These are phyloP conservation scores for Penicillium sp. DNA, from an alignment of 2,329 filamentous ascomycete genomes.

Conservation along the genomic window DNA sequence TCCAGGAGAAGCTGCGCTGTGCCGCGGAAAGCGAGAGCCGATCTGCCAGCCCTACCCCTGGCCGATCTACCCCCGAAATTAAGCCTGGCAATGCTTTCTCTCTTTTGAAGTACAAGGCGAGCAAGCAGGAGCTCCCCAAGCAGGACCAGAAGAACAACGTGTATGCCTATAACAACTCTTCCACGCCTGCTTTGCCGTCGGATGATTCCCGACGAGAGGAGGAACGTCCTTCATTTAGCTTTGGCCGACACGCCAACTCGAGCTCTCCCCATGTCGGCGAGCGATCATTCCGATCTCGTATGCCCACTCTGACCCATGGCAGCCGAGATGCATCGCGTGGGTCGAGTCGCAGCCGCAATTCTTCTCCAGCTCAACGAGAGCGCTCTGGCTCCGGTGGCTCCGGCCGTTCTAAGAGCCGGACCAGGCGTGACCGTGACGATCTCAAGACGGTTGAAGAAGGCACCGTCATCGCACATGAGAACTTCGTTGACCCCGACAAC, in stretches of 20 bases:
- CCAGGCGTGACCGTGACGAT: conserved; percentile 53
- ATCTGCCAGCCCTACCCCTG: conserved; percentile 42
- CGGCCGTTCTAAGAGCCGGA: conserved; percentile 53
- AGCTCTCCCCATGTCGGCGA: conserved; percentile 37
- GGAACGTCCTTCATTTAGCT: conserved; percentile 27
- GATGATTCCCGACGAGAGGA: conserved; percentile 40
- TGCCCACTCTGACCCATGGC: conserved; percentile 24
- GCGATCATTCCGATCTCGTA: conserved; percentile 26
- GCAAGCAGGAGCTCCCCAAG: conserved; percentile 30
- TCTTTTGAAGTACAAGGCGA: conserved; percentile 42
- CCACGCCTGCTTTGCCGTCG: conserved; percentile 33
- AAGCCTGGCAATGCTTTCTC: conserved; percentile 44
- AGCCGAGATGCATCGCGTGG: conserved; percentile 37
- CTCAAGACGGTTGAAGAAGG: conserved; percentile 50
- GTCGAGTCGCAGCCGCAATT: conserved; percentile 33
- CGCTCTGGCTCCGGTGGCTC: conserved; percentile 54
- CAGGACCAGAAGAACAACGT: conserved; percentile 40
- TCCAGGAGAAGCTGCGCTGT: conserved; percentile 47
- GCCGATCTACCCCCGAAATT: conserved; percentile 32
- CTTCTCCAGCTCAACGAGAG: conserved; percentile 44
- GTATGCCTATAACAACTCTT: conserved; percentile 39
- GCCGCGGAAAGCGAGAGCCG: conserved; percentile 43
- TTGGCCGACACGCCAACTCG: conserved; percentile 36
- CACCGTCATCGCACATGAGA: conserved; percentile 30
- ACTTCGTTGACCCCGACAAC: conserved; percentile 24